Evolutionary conservation across 352 stramenopile species (phyloP).

Genomic region (Blastocystis sp.): DNA sequence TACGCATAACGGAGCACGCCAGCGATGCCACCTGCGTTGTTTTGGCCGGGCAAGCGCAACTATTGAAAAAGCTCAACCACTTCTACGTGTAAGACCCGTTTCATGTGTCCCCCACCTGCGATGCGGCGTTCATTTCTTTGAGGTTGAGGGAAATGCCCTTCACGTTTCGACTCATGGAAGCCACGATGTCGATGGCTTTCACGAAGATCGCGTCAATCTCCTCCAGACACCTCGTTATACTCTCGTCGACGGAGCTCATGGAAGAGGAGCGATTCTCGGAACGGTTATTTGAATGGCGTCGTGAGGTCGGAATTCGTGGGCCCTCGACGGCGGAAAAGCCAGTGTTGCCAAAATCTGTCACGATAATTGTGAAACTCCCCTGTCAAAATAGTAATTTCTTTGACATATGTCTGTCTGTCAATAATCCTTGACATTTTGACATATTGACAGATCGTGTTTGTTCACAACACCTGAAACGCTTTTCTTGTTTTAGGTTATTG

Average conservation of each 20-base stretch:
- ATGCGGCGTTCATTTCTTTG: conserved; percentile 38
- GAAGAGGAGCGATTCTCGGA: neutral
- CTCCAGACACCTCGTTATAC: conserved; percentile 54
- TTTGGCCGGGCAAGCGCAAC: neutral
- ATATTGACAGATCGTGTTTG: too few relatives aligned
- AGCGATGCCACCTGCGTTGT: neutral
- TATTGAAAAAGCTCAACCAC: conserved; percentile 49
- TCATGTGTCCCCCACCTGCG: neutral
- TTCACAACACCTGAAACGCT: too few relatives aligned
- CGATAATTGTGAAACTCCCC: too few relatives aligned
- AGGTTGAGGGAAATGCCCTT: conserved; percentile 40
- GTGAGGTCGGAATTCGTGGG: too few relatives aligned
- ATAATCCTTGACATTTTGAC: too few relatives aligned
- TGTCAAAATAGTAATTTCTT: too few relatives aligned
- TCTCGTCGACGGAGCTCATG: conserved; percentile 60
- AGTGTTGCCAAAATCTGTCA: too few relatives aligned
- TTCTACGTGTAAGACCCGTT: neutral
- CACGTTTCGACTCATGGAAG: conserved; percentile 26
- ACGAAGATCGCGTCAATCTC: conserved; percentile 67
- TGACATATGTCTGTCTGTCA: too few relatives aligned
- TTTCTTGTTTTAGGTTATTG: too few relatives aligned
- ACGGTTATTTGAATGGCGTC: too few relatives aligned
- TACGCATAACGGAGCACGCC: neutral
- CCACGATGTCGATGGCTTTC: conserved; percentile 61
- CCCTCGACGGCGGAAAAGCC: too few relatives aligned